Evolutionary conservation across 2,329 filamentous ascomycete species (phyloP), one percentile per base, ranked within the genome.

Genomic region (Cladobotryum protrusum): DNA sequence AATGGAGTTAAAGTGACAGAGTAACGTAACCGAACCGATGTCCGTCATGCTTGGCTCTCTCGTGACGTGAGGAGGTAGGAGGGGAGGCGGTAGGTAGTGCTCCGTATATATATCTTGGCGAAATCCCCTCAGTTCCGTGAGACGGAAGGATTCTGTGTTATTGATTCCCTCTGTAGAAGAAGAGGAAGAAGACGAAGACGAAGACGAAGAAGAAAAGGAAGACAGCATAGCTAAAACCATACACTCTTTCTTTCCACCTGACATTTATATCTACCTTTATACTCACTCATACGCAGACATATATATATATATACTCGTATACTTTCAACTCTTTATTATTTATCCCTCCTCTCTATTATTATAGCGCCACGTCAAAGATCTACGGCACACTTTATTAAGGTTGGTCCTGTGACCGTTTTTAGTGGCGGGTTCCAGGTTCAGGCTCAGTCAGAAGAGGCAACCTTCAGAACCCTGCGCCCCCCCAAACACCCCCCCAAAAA

Each of bases 31-130:
- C 9, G 8, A 15, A 17, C 14, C 14, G 12, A 15, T n/a, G 36
- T 29, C 19, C 33, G 43, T 50, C 48, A 50, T 44, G 45, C 24
- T 42, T 24, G 48, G 34, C 39, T 32, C 33, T 44, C 48, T 50
- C 48, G 48, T 50, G 48, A 50, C 44, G 39, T 18, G 37, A 45
- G 8, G 20, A 29, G 43, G 32, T 6, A 29, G 24, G 24, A 9
- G 24, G 20, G 20, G 20, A 24, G 20, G 20, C 4, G 20, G n/a
- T n/a, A n/a, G n/a, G n/a, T n/a, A n/a, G n/a, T n/a, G n/a, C n/a
- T n/a, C n/a, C n/a, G n/a, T n/a, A n/a, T n/a, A 15, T 12, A 18
- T 40, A 19, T 40, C 37, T 40, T 40, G 37, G 37, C 37, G 37
- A 15, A 15, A 17, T 40, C 19, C 37, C 14, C 37, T 40, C 37